phyloP scores from a whole-genome alignment of 2,329 filamentous ascomycete species.

The Penicillium brasilianum region DNA sequence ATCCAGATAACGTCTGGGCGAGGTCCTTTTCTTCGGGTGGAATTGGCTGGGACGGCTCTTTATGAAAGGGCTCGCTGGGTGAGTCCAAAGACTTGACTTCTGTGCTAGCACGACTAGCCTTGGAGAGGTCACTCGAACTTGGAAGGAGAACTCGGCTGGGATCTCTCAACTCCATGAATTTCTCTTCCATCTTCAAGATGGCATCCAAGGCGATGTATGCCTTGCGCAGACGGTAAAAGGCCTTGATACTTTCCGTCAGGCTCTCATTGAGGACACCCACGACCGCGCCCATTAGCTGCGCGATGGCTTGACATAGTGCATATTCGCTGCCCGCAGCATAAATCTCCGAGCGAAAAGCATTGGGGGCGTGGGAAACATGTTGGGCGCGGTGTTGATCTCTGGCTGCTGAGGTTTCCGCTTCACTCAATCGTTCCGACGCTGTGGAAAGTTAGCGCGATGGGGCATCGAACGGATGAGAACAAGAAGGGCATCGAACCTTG shows the following conservation, averaged over 20 bases:
- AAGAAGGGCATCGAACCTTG: slow-evolving; percentile 57
- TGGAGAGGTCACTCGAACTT: slow-evolving; percentile 21
- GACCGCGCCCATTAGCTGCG: slow-evolving; percentile 87
- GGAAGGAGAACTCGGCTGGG: slow-evolving; percentile 31
- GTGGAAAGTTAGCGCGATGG: slow-evolving; percentile 19
- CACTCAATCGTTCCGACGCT: slow-evolving; percentile 72
- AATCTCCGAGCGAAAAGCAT: slow-evolving; percentile 63
- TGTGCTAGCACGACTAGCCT: slow-evolving; percentile 9
- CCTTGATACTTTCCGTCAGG: slow-evolving; percentile 85
- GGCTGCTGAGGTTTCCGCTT: slow-evolving; percentile 77
- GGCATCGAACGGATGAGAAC: background rate
- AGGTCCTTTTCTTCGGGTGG: slow-evolving; percentile 26
- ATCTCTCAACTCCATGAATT: slow-evolving; percentile 51
- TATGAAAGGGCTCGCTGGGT: slow-evolving; percentile 22
- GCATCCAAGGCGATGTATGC: slow-evolving; percentile 82
- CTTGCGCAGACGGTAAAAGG: slow-evolving; percentile 90
- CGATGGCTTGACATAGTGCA: slow-evolving; percentile 79
- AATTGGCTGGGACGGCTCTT: slow-evolving; percentile 21
- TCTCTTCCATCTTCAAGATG: slow-evolving; percentile 76
- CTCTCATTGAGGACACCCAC: slow-evolving; percentile 91
- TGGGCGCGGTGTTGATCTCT: slow-evolving; percentile 77
- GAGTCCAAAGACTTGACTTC: slow-evolving; percentile 16
- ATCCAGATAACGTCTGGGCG: slow-evolving; percentile 28
- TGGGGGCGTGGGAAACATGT: slow-evolving; percentile 60
- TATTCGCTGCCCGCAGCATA: slow-evolving; percentile 89